phyloP scores from a whole-genome alignment of 176 grass and related monocot species.

The Typha latifolia region DNA sequence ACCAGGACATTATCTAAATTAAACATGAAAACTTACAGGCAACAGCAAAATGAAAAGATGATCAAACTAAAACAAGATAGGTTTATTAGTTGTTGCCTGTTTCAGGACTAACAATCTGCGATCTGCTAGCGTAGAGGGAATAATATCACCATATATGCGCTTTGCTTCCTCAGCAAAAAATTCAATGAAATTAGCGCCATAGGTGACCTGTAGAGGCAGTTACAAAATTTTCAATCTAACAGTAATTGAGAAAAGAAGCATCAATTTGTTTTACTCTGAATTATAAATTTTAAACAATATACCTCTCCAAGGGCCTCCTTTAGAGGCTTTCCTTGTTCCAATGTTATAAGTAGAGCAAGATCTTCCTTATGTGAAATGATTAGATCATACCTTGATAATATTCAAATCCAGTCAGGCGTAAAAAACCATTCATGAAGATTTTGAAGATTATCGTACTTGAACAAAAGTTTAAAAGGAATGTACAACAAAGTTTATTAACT shows the following conservation, averaged over 20 bases:
- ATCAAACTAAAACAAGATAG: constrained; percentile 11
- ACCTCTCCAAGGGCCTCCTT: constrained; percentile 97
- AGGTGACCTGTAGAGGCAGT: constrained; percentile 50
- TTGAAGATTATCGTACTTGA: not conserved
- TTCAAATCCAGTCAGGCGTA: not conserved
- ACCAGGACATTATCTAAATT: not conserved
- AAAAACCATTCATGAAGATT: not conserved
- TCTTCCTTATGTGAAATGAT: constrained; percentile 93
- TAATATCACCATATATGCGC: constrained; percentile 91
- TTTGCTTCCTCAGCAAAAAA: constrained; percentile 96
- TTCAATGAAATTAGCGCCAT: constrained; percentile 92
- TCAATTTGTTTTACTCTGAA: too few species aligned
- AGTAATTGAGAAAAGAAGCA: not conserved
- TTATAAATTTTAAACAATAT: not conserved
- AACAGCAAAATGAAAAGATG: not conserved
- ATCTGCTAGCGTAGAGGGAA: constrained; percentile 60
- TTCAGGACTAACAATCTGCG: constrained; percentile 84
- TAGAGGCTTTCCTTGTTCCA: constrained; percentile 90
- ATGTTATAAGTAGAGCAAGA: constrained; percentile 82
- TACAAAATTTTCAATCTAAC: constrained; percentile 15
- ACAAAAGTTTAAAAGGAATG: not conserved
- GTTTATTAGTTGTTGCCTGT: constrained; percentile 35
- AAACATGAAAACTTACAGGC: not conserved
- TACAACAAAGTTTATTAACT: not conserved
- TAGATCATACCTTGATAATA: constrained; percentile 75